phyloP scores from a whole-genome alignment of 2,329 filamentous ascomycete species.

The Coniochaeta hoffmannii region DNA sequence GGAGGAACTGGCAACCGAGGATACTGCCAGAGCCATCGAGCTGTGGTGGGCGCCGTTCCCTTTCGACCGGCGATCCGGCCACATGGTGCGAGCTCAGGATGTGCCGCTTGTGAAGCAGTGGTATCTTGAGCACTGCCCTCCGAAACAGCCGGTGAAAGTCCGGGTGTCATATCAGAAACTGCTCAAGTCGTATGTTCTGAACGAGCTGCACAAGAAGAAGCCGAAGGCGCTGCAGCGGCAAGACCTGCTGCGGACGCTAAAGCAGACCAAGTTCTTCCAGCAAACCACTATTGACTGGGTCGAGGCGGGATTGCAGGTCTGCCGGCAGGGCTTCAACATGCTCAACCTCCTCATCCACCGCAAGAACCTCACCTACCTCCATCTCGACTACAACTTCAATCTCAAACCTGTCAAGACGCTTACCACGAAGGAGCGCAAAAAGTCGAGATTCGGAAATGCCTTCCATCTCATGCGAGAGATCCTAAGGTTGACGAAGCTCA shows the following conservation, averaged over 20 bases:
- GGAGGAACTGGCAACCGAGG: slow-evolving; percentile 79
- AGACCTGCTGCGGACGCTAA: slow-evolving; percentile 79
- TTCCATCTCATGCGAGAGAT: slow-evolving; percentile 99
- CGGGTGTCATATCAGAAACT: slow-evolving; percentile 98
- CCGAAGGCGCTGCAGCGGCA: slow-evolving; percentile 96
- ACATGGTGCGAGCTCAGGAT: slow-evolving; percentile 95
- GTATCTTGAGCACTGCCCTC: slow-evolving; percentile 93
- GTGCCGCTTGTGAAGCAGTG: slow-evolving; percentile 96
- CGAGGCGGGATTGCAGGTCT: slow-evolving; percentile 95
- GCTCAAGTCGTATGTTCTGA: slow-evolving; percentile 90
- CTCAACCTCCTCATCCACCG: slow-evolving; percentile 94
- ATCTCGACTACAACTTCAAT: slow-evolving; percentile 99
- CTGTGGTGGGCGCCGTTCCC: slow-evolving; percentile 98
- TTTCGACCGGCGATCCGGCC: slow-evolving; percentile 87
- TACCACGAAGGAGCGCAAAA: slow-evolving; percentile 98
- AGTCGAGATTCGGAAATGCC: slow-evolving; percentile 97
- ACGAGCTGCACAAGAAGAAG: slow-evolving; percentile 92
- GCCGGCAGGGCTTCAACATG: slow-evolving; percentile 98
- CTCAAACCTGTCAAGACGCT: slow-evolving; percentile 97
- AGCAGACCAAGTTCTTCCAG: slow-evolving; percentile 98
- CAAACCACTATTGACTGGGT: slow-evolving; percentile 99
- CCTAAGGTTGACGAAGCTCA: slow-evolving; percentile 87
- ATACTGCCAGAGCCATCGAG: slow-evolving; percentile 85
- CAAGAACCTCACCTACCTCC: slow-evolving; percentile 96
- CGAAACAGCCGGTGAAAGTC: slow-evolving; percentile 86